Evolutionary conservation across 805 yeast species (phyloP), one percentile per base, ranked within the genome.

Genomic region (Scheffersomyces spartinae): DNA sequence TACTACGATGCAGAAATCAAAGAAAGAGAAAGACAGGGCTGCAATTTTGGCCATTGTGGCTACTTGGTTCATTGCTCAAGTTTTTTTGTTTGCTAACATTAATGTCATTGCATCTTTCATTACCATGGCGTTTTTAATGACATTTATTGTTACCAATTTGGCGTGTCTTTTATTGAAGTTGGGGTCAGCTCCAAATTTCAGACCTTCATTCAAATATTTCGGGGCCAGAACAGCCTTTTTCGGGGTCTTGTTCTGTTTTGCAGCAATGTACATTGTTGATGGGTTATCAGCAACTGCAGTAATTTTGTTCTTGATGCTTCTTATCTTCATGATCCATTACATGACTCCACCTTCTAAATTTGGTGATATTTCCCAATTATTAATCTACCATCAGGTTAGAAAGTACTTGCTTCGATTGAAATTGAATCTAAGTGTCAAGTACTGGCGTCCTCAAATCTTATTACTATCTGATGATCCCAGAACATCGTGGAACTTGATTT

Each of bases 301-400:
- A 14, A 68, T 85, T 15, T 52, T 76, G 7, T 70, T 77, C 28
- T 61, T 85, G 39, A 47, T 72, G 20, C 56, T 75, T 10, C 53
- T 91, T 21, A 80, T 91, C 38, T 44, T 84, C 23, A 48, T 80
- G 27, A 91, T 91, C 36, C 97, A 91, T 47, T 84, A 85, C 43
- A 67, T 73, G 26, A 80, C 95, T 7, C 95, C 96, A 2, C 96
- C 98, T 5, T 85, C 84, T 45, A 80, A 86, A 17, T 91, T 95
- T 86, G 99, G 99, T 18, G 99, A 91, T 52, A 96, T 91, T 13
- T 86, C 97, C 3, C 98, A 91, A 51, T 73, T 86, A 21, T 64
- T 91, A 33, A 88, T 91, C 25, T 91, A 91, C 49, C 98, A 91
- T 47, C 99, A 91, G 52, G 97, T 91, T 7, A 62, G 99, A 38